Percentiles rank a stretch among this genome's conserved stretches.
Conservation (phyloP, 2,329 filamentous ascomycete genomes). For the Iodosphaeria phyllophila region DNA sequence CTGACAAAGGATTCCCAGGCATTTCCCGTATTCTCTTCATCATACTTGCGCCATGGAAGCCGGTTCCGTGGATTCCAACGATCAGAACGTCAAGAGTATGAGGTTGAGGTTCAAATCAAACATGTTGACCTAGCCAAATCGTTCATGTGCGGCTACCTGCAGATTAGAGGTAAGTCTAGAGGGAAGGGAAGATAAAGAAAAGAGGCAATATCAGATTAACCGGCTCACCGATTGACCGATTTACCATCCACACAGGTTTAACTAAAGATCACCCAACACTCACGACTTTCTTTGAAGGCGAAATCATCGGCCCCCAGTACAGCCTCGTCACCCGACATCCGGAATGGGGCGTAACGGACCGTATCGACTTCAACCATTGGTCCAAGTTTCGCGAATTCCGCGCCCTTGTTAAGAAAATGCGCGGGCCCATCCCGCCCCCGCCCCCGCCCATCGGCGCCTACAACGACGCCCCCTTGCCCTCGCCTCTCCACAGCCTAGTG, state of each 20-base stretch:
- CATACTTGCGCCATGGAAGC: conserved; percentile 71
- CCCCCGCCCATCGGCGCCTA: too few relatives aligned
- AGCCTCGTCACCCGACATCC: conserved; percentile 82
- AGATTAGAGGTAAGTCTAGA: conserved; percentile 70
- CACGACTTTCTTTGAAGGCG: conserved; percentile 94
- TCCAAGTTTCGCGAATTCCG: conserved; percentile 74
- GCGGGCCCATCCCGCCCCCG: conserved; percentile 46
- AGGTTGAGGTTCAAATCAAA: conserved; percentile 93
- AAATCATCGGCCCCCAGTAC: conserved; percentile 91
- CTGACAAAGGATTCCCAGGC: conserved; percentile 26
- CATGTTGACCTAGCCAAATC: conserved; percentile 89
- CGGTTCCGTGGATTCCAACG: conserved; percentile 81
- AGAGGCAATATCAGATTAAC: conserved; percentile 4
- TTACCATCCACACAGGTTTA: conserved; percentile 38
- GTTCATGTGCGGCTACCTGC: conserved; percentile 84
- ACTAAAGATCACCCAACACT: conserved; percentile 94
- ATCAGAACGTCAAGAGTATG: conserved; percentile 82
- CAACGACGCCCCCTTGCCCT: too few relatives aligned
- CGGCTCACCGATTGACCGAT: not conserved
- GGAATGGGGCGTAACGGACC: conserved; percentile 80
- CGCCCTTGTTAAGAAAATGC: conserved; percentile 43
- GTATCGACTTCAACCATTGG: conserved; percentile 89
- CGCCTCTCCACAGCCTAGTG: too few relatives aligned
- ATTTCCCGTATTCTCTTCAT: conserved; percentile 64
- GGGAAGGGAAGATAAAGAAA: not conserved